A percentile compares a stretch with the other conserved stretches of the same genome.
Conservation (phyloP, 2,329 filamentous ascomycete genomes). For the Alternaria consortialis region DNA sequence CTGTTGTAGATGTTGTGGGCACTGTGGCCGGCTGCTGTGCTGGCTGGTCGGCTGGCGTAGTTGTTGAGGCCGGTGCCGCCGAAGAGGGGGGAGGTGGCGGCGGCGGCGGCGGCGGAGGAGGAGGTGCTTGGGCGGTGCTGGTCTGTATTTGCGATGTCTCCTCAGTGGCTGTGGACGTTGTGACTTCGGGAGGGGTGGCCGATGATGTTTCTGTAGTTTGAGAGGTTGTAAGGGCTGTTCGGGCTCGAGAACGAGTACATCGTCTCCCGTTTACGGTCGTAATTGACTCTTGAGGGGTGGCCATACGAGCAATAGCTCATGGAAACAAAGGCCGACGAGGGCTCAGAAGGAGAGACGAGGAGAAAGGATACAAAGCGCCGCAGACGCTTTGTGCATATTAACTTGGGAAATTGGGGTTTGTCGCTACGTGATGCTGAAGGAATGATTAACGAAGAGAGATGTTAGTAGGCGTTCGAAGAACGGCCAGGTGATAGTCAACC, state of each 20-base stretch:
- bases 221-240: conserved; percentile 40
- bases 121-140: conserved; percentile 25
- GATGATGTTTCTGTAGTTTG: conserved; percentile 22
- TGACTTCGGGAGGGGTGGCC: conserved; percentile 30
- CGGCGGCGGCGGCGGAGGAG: conserved; percentile 24
- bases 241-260: conserved; percentile 51
- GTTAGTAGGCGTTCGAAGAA: conserved; percentile 37
- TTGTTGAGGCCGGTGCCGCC: conserved; percentile 23
- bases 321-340: conserved; percentile 41
- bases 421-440: conserved; percentile 34
- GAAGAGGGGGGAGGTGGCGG: conserved; percentile 27
- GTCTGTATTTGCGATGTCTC: conserved; percentile 34
- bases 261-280: conserved; percentile 51
- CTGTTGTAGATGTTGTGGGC: conserved; percentile 36
- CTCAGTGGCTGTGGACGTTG: conserved; percentile 31
- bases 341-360: conserved; percentile 41
- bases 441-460: conserved; percentile 34
- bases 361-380: conserved; percentile 42
- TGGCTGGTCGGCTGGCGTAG: conserved; percentile 21
- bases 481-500: conserved; percentile 42
- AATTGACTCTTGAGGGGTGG: conserved; percentile 48
- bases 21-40: conserved; percentile 23
- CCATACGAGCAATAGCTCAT: conserved; percentile 50
- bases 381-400: conserved; percentile 50
- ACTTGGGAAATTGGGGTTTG: conserved; percentile 39